Evolutionary conservation across 495 filamentous ascomycete genomes (phyloP), one percentile per base, ranked within the genome.

Genomic region (Podospora didyma): DNA sequence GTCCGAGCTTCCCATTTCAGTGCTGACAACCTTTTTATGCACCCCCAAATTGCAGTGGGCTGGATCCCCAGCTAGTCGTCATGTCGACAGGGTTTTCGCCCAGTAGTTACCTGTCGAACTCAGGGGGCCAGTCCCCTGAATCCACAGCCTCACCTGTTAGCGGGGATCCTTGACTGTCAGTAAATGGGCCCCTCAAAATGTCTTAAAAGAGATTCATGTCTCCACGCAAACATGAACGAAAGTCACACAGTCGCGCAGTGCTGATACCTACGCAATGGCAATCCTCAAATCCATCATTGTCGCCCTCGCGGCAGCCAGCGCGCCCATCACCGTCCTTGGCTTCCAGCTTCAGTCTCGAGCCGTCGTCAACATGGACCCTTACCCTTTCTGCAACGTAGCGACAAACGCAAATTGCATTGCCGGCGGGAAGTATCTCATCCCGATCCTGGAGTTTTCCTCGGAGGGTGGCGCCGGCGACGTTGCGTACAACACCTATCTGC

Each of bases 351-450:
- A 41, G 3, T 23, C 51, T 17, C 16, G 58, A 31, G 53, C 52
- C 17, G 28, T 21, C 6, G 28, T 45, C 54, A 61, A 35, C 59
- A 50, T 34, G 24, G 59, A 58, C 46, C 45, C 45, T 1, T 62
- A 62, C 26, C 59, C 59, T 4, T 62, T 46, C 20, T 62, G 59
- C 54, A 54, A 54, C 34, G 23, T 42, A 2, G 31, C 21, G 17
- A 46, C 24, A 0, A 48, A 49, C 21, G 16, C 42, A 14, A 47
- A 50, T 50, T 62, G 59, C 55, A 62, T 62, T 37, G 49, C 21
- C 20, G 41, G 23, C 21, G 59, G 59, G 1, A 57, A 57, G 23
- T 62, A 55, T n/a, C 54, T 62, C 23, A 19, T 51, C 6, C 59
- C 59, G 2, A 17, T 14, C 7, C 54, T 62, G 3, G 54, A 57